These are phyloP conservation scores for Aspergillus campestris DNA, from an alignment of 495 filamentous ascomycete species.

Conservation along the genomic window DNA sequence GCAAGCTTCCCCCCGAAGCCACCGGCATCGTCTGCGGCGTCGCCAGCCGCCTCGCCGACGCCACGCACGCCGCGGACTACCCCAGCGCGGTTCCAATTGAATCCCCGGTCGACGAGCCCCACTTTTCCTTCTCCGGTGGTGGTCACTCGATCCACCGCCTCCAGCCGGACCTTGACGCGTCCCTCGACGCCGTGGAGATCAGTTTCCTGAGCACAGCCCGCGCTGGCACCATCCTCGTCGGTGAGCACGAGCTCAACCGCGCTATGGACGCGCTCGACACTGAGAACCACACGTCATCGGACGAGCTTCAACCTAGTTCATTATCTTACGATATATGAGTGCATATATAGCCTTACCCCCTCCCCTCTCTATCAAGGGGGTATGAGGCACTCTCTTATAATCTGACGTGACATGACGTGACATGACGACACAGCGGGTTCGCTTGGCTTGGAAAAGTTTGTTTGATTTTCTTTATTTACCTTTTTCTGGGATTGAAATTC, in stretches of 20 bases:
- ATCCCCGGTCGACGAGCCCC: constrained; percentile 5
- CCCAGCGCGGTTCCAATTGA: background rate
- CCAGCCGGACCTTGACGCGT: constrained; percentile 33
- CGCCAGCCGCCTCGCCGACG: constrained; percentile 65
- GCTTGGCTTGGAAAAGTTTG: too few relatives aligned
- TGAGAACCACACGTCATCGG: constrained; percentile 19
- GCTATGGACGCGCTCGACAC: constrained; percentile 64
- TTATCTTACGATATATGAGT: background rate
- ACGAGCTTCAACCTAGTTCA: too few relatives aligned
- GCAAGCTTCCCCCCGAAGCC: constrained; percentile 72
- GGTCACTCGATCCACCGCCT: constrained; percentile 22
- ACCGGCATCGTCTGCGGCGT: constrained; percentile 93
- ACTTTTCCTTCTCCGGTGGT: constrained; percentile 4
- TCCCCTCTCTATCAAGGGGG: background rate
- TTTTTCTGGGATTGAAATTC: too few relatives aligned
- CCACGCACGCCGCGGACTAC: constrained; percentile 18
- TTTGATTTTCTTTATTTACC: too few relatives aligned
- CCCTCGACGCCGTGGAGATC: constrained; percentile 65
- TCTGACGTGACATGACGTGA: too few relatives aligned
- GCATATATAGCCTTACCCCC: background rate
- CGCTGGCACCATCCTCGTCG: constrained; percentile 84
- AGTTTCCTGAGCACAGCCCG: constrained; percentile 83
- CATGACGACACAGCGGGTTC: too few relatives aligned
- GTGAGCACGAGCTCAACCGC: constrained; percentile 56
- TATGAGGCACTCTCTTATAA: too few relatives aligned